Evolutionary conservation across 768 basidiomycete species (phyloP), one percentile per base, ranked within the genome.

Genomic region (Boletus pseudopeckii): DNA sequence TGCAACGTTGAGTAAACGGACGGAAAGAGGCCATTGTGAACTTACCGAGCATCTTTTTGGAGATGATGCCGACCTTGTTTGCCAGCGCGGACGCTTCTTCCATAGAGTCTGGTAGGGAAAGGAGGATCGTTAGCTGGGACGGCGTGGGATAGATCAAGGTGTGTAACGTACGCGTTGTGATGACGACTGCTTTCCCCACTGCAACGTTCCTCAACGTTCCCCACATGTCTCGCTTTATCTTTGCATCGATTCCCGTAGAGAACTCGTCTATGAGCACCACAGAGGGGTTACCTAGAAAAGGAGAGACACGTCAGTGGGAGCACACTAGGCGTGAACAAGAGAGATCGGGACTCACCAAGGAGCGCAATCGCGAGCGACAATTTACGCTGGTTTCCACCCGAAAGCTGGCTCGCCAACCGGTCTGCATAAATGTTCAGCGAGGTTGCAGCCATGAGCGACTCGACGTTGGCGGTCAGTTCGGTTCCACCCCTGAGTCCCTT

Each of bases 161-260:
- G 17, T 5, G 26, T 11, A 30, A 75, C 82, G 50, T 52, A 85
- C 85, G 85, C 2, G 86, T 88, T 1, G 86, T 88, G 49, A 89
- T 82, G 33, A 88, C 74, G 8, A 88, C 79, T 4, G 85, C 84
- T 63, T 90, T 89, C 15, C 84, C 86, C 3, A 75, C 72, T 0
- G 84, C 79, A 5, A 88, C 83, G 26, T 76, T 79, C 50, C 84
- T 74, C 51, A 91, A 73, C 0, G 86, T 89, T 15, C 73, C 72
- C 90, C 90, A 91, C 84, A 91, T 89, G 30, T 90, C 86, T 34
- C 90, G 75, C 69, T 90, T 91, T 77, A 85, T 90, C 68, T 84
- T 88, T 7, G 88, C 85, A 64, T 90, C 90, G 45, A 91, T 82
- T 6, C 90, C 90, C 3, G 88, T 89, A 7, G 86, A 89, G 66